Percentiles rank a stretch among this genome's conserved stretches.
Conservation (phyloP, 352 stramenopile genomes). For the Blastocystis sp. region DNA sequence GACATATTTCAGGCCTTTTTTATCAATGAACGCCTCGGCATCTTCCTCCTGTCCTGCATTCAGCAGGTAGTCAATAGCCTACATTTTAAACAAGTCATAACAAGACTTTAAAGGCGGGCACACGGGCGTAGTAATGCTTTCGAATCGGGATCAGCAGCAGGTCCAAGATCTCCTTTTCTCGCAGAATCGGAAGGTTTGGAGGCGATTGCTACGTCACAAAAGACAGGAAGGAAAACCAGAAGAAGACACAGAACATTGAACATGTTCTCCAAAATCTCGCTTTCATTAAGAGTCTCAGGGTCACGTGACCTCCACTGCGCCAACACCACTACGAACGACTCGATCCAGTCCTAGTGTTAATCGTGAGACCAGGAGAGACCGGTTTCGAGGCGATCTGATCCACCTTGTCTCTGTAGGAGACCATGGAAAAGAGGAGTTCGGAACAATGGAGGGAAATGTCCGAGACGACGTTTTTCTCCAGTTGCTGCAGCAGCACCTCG, state of each 20-base stretch:
- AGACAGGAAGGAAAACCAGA: background rate
- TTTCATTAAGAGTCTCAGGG: background rate
- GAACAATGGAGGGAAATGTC: background rate
- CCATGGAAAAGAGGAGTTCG: background rate
- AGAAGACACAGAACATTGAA: slow-evolving; percentile 32
- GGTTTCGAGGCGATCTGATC: background rate
- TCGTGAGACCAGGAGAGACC: background rate
- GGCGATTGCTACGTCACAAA: background rate
- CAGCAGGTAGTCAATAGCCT: slow-evolving; percentile 19
- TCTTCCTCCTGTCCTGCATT: background rate
- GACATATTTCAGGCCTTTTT: slow-evolving; percentile 13
- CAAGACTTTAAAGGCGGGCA: background rate
- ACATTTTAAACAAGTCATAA: background rate
- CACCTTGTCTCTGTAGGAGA: background rate
- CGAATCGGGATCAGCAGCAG: slow-evolving; percentile 27
- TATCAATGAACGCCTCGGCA: background rate
- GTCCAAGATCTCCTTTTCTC: slow-evolving; percentile 29
- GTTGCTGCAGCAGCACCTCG: background rate
- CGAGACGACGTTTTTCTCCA: background rate
- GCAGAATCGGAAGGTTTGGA: background rate
- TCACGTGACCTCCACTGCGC: background rate
- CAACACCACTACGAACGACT: background rate
- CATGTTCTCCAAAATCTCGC: slow-evolving; percentile 27
- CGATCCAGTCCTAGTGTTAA: background rate
- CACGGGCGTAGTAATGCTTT: slow-evolving; percentile 2